Evolutionary conservation across 768 basidiomycete genomes (phyloP).

Genomic region (Saitozyma sp.): DNA sequence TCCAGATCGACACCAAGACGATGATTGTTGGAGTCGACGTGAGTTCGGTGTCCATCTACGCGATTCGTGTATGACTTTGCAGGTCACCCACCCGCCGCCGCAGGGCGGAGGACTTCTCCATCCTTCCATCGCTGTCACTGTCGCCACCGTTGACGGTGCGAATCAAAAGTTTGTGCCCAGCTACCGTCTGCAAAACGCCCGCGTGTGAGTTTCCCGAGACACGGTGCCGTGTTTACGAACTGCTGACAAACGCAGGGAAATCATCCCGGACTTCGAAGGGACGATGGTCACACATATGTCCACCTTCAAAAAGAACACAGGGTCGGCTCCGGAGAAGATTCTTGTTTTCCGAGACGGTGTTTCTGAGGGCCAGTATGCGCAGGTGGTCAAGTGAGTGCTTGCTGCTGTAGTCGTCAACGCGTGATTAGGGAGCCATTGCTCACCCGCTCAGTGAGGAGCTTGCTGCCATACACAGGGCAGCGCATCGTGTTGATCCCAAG

Average conservation of each 20-base stretch:
- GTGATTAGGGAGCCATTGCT: neutral
- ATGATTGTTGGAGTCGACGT: slow-evolving; percentile 47
- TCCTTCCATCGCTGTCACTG: slow-evolving; percentile 42
- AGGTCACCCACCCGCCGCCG: slow-evolving; percentile 31
- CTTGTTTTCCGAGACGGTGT: slow-evolving; percentile 52
- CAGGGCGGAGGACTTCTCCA: slow-evolving; percentile 21
- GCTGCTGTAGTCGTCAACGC: neutral
- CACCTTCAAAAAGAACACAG: slow-evolving; percentile 42
- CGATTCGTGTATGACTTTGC: too few species aligned
- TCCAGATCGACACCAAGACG: slow-evolving; percentile 26
- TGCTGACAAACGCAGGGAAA: slow-evolving; percentile 31
- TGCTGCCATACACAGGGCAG: slow-evolving; percentile 37
- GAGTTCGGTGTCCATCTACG: too few species aligned
- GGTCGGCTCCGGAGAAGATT: slow-evolving; percentile 38
- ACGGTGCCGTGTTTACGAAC: neutral
- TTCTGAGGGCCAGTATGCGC: slow-evolving; percentile 48
- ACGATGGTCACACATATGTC: slow-evolving; percentile 41
- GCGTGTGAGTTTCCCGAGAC: slow-evolving; percentile 19
- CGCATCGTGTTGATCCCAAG: slow-evolving; percentile 19
- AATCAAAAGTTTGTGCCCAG: slow-evolving; percentile 28
- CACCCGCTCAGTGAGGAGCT: slow-evolving; percentile 28
- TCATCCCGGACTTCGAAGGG: slow-evolving; percentile 40
- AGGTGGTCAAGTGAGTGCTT: slow-evolving; percentile 41
- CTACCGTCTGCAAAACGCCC: slow-evolving; percentile 47
- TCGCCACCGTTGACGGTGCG: slow-evolving; percentile 34